Base-by-base conservation (phyloP, 768 basidiomycete species). In the Calocera viscosa region DNA sequence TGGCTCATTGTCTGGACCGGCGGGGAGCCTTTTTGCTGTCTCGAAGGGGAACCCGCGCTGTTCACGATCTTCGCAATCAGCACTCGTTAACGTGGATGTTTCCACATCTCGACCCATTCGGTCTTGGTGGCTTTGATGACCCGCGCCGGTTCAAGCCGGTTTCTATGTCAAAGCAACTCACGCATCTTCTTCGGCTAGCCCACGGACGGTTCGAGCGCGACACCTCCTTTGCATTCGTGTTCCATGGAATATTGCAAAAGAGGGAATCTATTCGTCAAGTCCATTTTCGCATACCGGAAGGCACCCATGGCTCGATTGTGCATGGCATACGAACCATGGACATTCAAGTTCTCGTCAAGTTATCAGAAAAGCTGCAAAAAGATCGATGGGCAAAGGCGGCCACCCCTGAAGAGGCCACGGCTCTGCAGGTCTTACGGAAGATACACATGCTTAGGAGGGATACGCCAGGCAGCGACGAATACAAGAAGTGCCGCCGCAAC, bases 101-200 rank as follows among this genome's bases (percentile, higher is more conserved):
- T 64, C 72, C 72, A 1, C 72, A 70, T 14, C 43, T 72, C 0
- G 72, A 68, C 64, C 72, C 72, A n/a, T 72, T 68, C 64, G 71
- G 70, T 0, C 1, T 63, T 10, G 72, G 72, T 0, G 70, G 72
- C 0, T 69, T 72, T n/a, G 67, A 72, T n/a, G 34, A 67, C 22
- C 53, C 35, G 11, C 38, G 41, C 1, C 47, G 53, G 12, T 35
- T 16, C 16, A 19, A 19, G 17, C 24, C 33, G 1, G 17, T 70
- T n/a, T 38, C 30, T n/a, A 24, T 70, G 33, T 64, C 60, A n/a
- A 1, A n/a, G n/a, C 67, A 70, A 19, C 66, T 53, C 0, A 63
- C 67, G 33, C 68, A 69, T 53, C 67, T 63, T 14, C 60, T 70
- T 33, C 22, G 24, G 2, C 43, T 71, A 1, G 17, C 28, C 5